Evolutionary conservation across 352 stramenopile species (phyloP).

Genomic region (Pythium sp.): DNA sequence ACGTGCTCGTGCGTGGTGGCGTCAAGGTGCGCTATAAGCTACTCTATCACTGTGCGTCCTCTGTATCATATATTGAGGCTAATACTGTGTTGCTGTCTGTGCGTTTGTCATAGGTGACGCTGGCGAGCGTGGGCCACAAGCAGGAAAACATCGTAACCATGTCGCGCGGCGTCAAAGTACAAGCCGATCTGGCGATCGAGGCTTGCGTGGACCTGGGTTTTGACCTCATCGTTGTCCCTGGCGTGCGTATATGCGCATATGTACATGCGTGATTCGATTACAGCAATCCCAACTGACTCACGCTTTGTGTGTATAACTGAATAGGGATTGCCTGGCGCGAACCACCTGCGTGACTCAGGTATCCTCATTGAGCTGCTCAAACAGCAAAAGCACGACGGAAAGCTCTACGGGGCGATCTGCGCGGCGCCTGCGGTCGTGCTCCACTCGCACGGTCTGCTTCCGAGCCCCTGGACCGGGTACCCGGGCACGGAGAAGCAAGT

Average conservation of each 20-base stretch:
- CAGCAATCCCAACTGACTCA: background rate
- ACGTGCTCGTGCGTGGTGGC: constrained; percentile 70
- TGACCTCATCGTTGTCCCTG: constrained; percentile 67
- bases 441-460: constrained; percentile 56
- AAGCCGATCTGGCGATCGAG: constrained; percentile 67
- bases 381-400: constrained; percentile 57
- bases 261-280: background rate
- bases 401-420: constrained; percentile 77
- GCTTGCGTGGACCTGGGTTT: constrained; percentile 50
- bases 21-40: constrained; percentile 28
- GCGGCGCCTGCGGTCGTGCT: constrained; percentile 71
- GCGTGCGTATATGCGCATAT: constrained; percentile 25
- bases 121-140: constrained; percentile 61
- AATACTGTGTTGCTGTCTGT: background rate
- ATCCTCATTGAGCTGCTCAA: constrained; percentile 54
- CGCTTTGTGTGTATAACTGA: background rate
- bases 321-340: constrained; percentile 65
- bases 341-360: constrained; percentile 65
- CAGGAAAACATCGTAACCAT: constrained; percentile 66
- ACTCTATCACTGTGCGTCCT: background rate
- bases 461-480: constrained; percentile 57
- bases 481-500: constrained; percentile 69
- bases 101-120: constrained; percentile 32
- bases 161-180: constrained; percentile 68
- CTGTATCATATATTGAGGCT: background rate